phyloP scores from a whole-genome alignment of 2,329 filamentous ascomycete genomes.

The Talaromyces albobiverticillius region DNA sequence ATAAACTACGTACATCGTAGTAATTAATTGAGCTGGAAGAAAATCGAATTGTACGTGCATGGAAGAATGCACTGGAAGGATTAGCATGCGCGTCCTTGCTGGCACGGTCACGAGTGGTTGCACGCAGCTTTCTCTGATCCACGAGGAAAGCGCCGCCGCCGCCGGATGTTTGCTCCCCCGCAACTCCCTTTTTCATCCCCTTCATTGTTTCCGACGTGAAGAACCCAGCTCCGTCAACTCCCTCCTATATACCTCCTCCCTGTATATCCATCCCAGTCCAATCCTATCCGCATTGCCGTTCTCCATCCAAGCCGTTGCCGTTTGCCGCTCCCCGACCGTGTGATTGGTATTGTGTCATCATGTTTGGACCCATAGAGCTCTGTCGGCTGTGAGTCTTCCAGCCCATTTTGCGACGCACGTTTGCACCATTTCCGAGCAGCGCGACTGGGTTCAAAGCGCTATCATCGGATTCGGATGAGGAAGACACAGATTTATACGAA shows the following conservation, averaged over 20 bases:
- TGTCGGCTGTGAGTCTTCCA: constrained; percentile 11
- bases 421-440: constrained; percentile 1
- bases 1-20: no score
- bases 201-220: no score
- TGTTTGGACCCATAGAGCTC: constrained; percentile 8
- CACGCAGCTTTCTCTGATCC: no score
- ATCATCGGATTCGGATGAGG: background rate
- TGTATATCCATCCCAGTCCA: background rate
- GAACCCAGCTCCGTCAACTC: no score
- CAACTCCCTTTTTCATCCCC: no score
- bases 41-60: no score
- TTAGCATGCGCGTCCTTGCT: no score
- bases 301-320: background rate
- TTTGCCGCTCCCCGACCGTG: background rate
- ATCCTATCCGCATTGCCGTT: background rate
- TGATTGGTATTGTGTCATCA: constrained; percentile 9
- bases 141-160: no score
- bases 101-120: no score
- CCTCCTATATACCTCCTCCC: background rate
- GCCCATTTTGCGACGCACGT: constrained; percentile 9
- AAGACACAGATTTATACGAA: background rate
- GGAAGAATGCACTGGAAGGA: no score
- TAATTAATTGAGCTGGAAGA: no score
- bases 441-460: background rate
- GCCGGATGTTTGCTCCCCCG: no score